phyloP scores from a whole-genome alignment of 192 early-diverging fungal genomes.

The Chytriomyces sp. region DNA sequence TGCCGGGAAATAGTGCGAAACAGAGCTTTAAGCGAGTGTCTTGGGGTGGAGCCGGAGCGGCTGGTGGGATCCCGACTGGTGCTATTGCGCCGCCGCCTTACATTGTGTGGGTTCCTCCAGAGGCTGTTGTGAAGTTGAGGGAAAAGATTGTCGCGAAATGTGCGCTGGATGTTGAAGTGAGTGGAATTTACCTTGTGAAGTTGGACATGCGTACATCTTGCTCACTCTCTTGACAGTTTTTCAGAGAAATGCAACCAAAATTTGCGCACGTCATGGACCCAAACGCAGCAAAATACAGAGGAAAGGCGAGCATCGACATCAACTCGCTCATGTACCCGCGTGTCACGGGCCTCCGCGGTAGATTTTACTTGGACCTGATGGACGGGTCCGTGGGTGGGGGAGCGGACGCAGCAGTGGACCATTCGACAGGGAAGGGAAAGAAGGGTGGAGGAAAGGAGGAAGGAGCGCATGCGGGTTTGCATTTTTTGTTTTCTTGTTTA shows the following conservation, averaged over 20 bases:
- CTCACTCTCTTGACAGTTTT: conserved; percentile 42
- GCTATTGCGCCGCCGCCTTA: conserved; percentile 11
- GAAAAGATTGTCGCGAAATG: conserved; percentile 53
- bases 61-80: background rate
- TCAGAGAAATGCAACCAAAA: conserved; percentile 52
- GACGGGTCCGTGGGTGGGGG: conserved; percentile 10
- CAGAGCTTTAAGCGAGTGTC: conserved; percentile 53
- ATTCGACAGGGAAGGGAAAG: background rate
- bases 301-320: conserved; percentile 50
- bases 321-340: conserved; percentile 54
- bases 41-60: conserved; percentile 31
- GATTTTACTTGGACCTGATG: conserved; percentile 31
- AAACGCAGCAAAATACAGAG: conserved; percentile 50
- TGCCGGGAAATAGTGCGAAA: background rate
- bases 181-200: background rate
- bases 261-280: conserved; percentile 55
- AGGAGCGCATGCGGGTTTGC: background rate
- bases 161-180: conserved; percentile 54
- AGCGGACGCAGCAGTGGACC: background rate
- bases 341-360: conserved; percentile 53
- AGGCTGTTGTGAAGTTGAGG: conserved; percentile 51
- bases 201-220: background rate
- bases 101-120: conserved; percentile 54
- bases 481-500: background rate
- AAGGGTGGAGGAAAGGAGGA: conserved; percentile 20